Conservation (phyloP, 306 rosid species). For the Aeschynomene evenia region DNA sequence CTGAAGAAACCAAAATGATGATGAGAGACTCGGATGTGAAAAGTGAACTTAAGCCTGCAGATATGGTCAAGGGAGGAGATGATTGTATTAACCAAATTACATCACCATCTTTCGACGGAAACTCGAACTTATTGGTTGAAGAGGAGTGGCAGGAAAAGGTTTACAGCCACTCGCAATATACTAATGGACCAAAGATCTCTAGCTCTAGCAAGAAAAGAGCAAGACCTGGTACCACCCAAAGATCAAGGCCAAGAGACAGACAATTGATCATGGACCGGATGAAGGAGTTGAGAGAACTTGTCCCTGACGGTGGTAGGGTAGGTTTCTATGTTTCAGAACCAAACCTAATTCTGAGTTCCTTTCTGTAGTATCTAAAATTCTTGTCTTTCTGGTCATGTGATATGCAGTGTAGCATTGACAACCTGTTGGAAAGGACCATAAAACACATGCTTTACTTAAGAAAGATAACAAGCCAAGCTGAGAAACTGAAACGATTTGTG, state of each 20-base stretch:
- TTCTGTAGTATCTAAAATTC: neutral
- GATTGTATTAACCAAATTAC: conserved; percentile 17
- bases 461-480: conserved; percentile 62
- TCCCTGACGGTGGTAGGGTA: conserved; percentile 85
- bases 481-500: conserved; percentile 52
- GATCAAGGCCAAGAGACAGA: conserved; percentile 83
- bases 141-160: conserved; percentile 32
- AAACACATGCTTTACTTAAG: conserved; percentile 76
- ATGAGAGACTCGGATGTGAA: conserved; percentile 26
- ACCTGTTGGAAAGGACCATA: conserved; percentile 74
- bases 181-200: conserved; percentile 39
- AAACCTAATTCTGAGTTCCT: neutral
- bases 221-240: conserved; percentile 41
- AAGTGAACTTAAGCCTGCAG: conserved; percentile 33
- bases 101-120: conserved; percentile 46
- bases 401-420: conserved; percentile 90
- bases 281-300: conserved; percentile 85
- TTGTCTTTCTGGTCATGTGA: conserved; percentile 19
- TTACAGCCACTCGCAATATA: conserved; percentile 15
- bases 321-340: conserved; percentile 4
- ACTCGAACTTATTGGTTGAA: conserved; percentile 35
- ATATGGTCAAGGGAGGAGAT: conserved; percentile 25
- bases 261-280: conserved; percentile 90
- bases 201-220: conserved; percentile 41
- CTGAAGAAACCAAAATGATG: conserved; percentile 36